Evolutionary conservation across 495 filamentous ascomycete genomes (phyloP).

Genomic region (Neurospora sp.): DNA sequence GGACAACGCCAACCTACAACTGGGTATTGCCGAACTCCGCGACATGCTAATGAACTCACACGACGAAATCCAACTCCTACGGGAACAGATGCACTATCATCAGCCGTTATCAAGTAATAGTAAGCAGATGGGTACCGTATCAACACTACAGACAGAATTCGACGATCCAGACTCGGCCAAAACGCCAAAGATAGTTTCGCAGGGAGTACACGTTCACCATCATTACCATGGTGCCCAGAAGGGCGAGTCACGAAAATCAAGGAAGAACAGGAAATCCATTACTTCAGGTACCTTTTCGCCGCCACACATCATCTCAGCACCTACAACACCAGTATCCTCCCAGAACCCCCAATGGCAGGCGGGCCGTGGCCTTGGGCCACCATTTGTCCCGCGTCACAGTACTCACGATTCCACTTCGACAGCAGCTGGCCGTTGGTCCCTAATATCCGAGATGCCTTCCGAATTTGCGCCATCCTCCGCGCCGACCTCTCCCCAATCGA

Average conservation of each 20-base stretch:
- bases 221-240: slow-evolving; percentile 69
- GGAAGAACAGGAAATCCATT: slow-evolving; percentile 58
- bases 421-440: slow-evolving; percentile 50
- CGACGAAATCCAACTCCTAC: slow-evolving; percentile 77
- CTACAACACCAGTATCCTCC: slow-evolving; percentile 13
- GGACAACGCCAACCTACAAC: slow-evolving; percentile 87
- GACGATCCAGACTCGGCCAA: slow-evolving; percentile 13
- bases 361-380: slow-evolving; percentile 2
- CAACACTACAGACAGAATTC: slow-evolving; percentile 40
- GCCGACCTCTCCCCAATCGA: slow-evolving; percentile 74
- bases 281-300: slow-evolving; percentile 53
- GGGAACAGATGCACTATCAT: slow-evolving; percentile 74
- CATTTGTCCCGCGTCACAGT: slow-evolving; percentile 10
- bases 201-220: slow-evolving; percentile 83
- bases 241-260: slow-evolving; percentile 53
- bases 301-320: slow-evolving; percentile 18
- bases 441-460: slow-evolving; percentile 50
- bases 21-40: slow-evolving; percentile 78
- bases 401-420: slow-evolving; percentile 37
- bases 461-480: slow-evolving; percentile 57
- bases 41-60: slow-evolving; percentile 91
- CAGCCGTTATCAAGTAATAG: slow-evolving; percentile 44
- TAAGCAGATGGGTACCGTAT: slow-evolving; percentile 28
- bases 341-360: slow-evolving; percentile 11
- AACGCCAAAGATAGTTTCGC: slow-evolving; percentile 34